These are phyloP conservation scores for Aegilops speltoides DNA, from an alignment of 176 grass and related monocot species.

Conservation along the genomic window DNA sequence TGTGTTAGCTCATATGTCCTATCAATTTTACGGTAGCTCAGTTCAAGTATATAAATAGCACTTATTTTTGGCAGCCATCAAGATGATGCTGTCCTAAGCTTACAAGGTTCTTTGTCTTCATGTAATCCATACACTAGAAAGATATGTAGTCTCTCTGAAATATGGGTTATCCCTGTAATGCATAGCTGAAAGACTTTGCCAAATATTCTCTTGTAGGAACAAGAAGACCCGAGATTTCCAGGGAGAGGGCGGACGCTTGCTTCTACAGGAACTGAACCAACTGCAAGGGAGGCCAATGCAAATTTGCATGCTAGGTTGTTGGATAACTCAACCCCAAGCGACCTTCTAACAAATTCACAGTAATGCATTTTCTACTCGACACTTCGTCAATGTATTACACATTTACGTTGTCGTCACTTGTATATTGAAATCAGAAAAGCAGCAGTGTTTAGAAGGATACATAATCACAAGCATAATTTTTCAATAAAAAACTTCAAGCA, in stretches of 20 bases:
- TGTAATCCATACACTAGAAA: not conserved
- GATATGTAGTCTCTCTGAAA: conserved; percentile 22
- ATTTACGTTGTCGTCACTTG: not conserved
- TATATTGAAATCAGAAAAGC: conserved; percentile 13
- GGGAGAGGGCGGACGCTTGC: conserved; percentile 71
- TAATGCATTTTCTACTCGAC: conserved; percentile 56
- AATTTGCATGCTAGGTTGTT: conserved; percentile 86
- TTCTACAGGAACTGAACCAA: conserved; percentile 51
- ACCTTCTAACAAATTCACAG: conserved; percentile 51
- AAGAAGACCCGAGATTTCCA: conserved; percentile 87
- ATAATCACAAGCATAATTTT: not conserved
- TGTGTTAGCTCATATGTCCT: not conserved
- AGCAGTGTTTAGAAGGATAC: not conserved
- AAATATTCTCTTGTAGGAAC: conserved; percentile 53
- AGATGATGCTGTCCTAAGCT: not conserved
- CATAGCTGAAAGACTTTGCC: conserved; percentile 14
- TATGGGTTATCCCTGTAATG: not conserved
- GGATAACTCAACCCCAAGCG: conserved; percentile 66
- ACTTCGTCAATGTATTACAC: conserved; percentile 5
- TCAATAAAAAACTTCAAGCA: not conserved
- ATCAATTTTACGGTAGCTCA: not conserved
- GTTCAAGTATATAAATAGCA: conserved; percentile 8
- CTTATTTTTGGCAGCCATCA: not conserved
- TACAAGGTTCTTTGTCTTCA: not conserved
- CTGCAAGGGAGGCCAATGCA: conserved; percentile 57